Conservation (phyloP, 768 basidiomycete species). For the Tubosaeta brunneosetosa region DNA sequence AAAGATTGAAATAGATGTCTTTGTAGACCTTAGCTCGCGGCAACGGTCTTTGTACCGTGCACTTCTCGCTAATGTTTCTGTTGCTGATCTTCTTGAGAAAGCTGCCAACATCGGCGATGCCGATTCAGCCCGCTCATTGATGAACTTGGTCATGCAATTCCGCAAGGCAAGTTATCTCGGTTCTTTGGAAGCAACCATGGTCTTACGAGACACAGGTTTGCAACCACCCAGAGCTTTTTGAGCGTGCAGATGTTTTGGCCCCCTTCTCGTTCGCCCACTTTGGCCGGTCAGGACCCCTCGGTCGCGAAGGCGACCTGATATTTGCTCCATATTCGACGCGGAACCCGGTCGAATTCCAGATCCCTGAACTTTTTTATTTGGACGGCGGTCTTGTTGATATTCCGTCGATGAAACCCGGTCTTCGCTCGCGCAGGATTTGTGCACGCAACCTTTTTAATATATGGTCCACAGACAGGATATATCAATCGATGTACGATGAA, state of each 20-base stretch:
- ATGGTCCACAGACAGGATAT: conserved; percentile 83
- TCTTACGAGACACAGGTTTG: conserved; percentile 58
- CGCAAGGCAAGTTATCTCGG: conserved; percentile 61
- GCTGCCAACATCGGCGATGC: conserved; percentile 88
- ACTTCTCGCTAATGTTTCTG: conserved; percentile 87
- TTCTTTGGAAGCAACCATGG: background rate
- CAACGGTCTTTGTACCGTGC: conserved; percentile 89
- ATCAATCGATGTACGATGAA: conserved; percentile 58
- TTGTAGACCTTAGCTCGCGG: conserved; percentile 89
- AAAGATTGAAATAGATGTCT: conserved; percentile 94
- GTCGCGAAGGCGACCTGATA: conserved; percentile 83
- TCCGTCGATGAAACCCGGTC: conserved; percentile 50
- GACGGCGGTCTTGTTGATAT: conserved; percentile 71
- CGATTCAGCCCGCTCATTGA: conserved; percentile 87
- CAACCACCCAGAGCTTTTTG: conserved; percentile 97
- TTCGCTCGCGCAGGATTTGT: conserved; percentile 49
- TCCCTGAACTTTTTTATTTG: conserved; percentile 74
- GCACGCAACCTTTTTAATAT: conserved; percentile 77
- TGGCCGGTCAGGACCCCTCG: conserved; percentile 74
- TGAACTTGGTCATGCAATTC: conserved; percentile 99
- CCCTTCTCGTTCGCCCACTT: conserved; percentile 88
- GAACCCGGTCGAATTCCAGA: conserved; percentile 74
- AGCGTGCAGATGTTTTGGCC: conserved; percentile 91
- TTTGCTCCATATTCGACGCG: conserved; percentile 79
- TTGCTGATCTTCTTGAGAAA: conserved; percentile 89